Conservation (phyloP, 179 eudicot genomes). For the Pouteria campechiana region DNA sequence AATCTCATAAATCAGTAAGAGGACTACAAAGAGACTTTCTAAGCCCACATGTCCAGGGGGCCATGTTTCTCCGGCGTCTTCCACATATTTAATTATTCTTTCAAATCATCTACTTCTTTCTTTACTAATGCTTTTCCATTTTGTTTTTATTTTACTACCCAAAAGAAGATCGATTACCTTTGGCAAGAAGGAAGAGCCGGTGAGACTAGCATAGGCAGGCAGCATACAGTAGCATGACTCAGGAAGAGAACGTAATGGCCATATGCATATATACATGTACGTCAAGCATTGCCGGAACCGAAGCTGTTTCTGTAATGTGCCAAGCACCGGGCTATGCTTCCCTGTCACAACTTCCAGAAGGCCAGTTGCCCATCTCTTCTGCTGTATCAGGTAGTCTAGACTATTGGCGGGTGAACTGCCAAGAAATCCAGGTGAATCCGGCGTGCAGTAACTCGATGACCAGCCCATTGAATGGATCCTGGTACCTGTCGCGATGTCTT, state of each 20-base stretch:
- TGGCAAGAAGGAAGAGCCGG: slow-evolving; percentile 16
- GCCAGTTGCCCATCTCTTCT: slow-evolving; percentile 29
- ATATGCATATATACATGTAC: slow-evolving; percentile 8
- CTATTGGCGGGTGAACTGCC: slow-evolving; percentile 18
- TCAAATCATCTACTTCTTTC: too few relatives aligned
- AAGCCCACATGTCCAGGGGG: too few relatives aligned
- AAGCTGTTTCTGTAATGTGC: slow-evolving; percentile 5
- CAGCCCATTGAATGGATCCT: slow-evolving; percentile 21
- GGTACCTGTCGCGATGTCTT: slow-evolving; percentile 19
- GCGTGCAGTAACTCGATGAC: slow-evolving; percentile 2
- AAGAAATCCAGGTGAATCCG: slow-evolving; percentile 14
- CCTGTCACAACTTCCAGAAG: slow-evolving; percentile 10
- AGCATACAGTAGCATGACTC: slow-evolving; percentile 20
- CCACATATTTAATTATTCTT: too few relatives aligned
- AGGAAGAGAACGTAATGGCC: slow-evolving; percentile 18
- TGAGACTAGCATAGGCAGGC: slow-evolving; percentile 20
- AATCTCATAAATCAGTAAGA: neutral
- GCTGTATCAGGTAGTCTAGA: slow-evolving; percentile 12
- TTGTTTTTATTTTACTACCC: too few relatives aligned
- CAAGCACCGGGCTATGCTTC: slow-evolving; percentile 10
- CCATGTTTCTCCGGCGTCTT: too few relatives aligned
- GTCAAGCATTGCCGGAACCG: slow-evolving; percentile 14
- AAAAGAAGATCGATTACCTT: too few relatives aligned
- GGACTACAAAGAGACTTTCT: too few relatives aligned
- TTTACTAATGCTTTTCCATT: too few relatives aligned